Evolutionary conservation across 306 rosid genomes (phyloP), one percentile per base, ranked within the genome.

Genomic region (Glycine latifolia): DNA sequence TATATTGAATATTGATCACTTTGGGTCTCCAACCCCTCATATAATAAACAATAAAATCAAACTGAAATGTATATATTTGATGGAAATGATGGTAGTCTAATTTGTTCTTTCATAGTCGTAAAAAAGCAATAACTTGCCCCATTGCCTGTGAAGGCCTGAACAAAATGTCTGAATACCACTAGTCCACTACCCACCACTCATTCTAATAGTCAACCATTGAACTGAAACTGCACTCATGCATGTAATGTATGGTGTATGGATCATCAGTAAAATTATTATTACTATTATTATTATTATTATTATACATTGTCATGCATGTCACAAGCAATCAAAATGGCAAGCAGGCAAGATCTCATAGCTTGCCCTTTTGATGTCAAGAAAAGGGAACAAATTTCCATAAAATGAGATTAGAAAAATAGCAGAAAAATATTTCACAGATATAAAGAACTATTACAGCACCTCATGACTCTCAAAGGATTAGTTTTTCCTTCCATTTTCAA

Each of bases 91-190:
- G 73, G 16, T 15, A 73, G 60, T 46, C 71, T 71, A 78, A 71
- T 72, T 35, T 72, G 48, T 82, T 73, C 2, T 41, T 47, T 70
- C 49, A 49, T 26, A 17, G 35, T 73, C 15, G 53, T 65, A 69
- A 70, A 31, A 47, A 62, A 15, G 74, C 15, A 63, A 17, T 63
- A 16, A 20, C 16, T 61, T 0, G 35, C 8, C 50, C 48, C 48
- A 2, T 26, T 26, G 31, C 31, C 31, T 2, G 2, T 44, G 10
- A 41, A 41, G 44, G 44, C 55, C 7, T 12, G 43, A 70, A 61
- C 52, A 55, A 17, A 77, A 48, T 62, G n/a, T 20, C 81, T 68
- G 46, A 5, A 61, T 26, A 81, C 74, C 68, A 37, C 78, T 71
- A 67, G 37, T 16, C 20, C 62, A 80, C 47, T 59, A 48, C 39